Conservation (phyloP, 306 rosid genomes). For the Abrus pulchellus region DNA sequence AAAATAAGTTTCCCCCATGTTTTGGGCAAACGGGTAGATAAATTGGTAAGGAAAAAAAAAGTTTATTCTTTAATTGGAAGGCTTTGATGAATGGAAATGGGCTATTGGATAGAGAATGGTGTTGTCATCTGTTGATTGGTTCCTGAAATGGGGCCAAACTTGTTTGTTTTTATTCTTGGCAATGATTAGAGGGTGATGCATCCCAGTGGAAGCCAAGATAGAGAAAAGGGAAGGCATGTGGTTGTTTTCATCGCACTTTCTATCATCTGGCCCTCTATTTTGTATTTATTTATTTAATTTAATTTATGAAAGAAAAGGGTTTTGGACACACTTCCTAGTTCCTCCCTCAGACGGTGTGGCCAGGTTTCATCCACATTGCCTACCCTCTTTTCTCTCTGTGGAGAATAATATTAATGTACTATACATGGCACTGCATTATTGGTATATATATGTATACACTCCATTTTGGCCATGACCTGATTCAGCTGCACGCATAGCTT, state of each 20-base stretch:
- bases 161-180: conserved; percentile 68
- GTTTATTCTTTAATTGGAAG: conserved; percentile 40
- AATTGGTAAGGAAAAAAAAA: neutral
- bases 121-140: conserved; percentile 65
- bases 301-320: conserved; percentile 10
- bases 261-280: conserved; percentile 52
- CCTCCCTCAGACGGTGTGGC: conserved; percentile 57
- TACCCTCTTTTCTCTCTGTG: conserved; percentile 29
- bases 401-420: conserved; percentile 39
- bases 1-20: conserved; percentile 13
- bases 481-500: conserved; percentile 34
- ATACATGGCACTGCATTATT: conserved; percentile 50
- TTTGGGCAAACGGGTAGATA: conserved; percentile 6
- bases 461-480: conserved; percentile 31
- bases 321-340: conserved; percentile 52
- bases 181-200: conserved; percentile 83
- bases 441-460: conserved; percentile 6
- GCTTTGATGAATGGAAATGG: conserved; percentile 45
- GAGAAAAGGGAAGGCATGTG: conserved; percentile 58
- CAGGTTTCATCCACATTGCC: conserved; percentile 70
- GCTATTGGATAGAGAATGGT: conserved; percentile 47
- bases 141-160: conserved; percentile 60
- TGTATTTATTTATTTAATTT: conserved; percentile 29
- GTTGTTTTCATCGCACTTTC: conserved; percentile 71
- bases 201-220: conserved; percentile 56